phyloP scores from a whole-genome alignment of 1,139 yeast species.

The Magnusiomyces suaveolens region DNA sequence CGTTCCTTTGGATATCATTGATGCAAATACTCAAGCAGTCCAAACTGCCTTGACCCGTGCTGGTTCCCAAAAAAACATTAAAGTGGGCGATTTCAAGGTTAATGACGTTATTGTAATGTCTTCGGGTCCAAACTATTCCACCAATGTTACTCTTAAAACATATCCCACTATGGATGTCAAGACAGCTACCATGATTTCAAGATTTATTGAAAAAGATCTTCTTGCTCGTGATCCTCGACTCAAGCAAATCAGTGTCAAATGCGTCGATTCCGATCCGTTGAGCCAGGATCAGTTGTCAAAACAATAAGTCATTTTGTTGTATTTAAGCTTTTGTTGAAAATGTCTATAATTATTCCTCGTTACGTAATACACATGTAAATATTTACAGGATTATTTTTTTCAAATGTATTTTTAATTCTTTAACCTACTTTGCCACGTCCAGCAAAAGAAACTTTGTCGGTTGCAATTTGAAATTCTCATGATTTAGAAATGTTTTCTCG shows the following conservation, averaged over 20 bases:
- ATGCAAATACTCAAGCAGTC: slow-evolving; percentile 17
- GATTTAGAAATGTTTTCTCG: background rate
- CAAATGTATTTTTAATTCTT: background rate
- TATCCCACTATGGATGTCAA: slow-evolving; percentile 11
- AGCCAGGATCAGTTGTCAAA: background rate
- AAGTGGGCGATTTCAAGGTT: slow-evolving; percentile 25
- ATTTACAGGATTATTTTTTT: no score
- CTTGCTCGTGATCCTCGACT: slow-evolving; percentile 30
- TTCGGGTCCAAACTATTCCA: slow-evolving; percentile 25
- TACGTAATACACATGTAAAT: no score
- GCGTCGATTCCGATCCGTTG: slow-evolving; percentile 17
- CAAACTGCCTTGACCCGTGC: slow-evolving; percentile 15
- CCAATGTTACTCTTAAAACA: slow-evolving; percentile 15
- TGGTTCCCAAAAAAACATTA: background rate
- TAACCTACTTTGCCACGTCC: background rate
- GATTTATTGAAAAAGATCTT: slow-evolving; percentile 29
- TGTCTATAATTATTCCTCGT: no score
- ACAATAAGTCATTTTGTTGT: background rate
- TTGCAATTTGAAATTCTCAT: no score
- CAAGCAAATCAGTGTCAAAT: slow-evolving; percentile 32
- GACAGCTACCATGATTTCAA: slow-evolving; percentile 10
- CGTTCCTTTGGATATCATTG: slow-evolving; percentile 18
- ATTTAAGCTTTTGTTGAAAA: no score
- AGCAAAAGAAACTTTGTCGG: no score
- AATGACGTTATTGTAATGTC: slow-evolving; percentile 22